These are phyloP conservation scores for Nemania sp. DNA, from an alignment of 2,329 filamentous ascomycete species.

Conservation along the genomic window DNA sequence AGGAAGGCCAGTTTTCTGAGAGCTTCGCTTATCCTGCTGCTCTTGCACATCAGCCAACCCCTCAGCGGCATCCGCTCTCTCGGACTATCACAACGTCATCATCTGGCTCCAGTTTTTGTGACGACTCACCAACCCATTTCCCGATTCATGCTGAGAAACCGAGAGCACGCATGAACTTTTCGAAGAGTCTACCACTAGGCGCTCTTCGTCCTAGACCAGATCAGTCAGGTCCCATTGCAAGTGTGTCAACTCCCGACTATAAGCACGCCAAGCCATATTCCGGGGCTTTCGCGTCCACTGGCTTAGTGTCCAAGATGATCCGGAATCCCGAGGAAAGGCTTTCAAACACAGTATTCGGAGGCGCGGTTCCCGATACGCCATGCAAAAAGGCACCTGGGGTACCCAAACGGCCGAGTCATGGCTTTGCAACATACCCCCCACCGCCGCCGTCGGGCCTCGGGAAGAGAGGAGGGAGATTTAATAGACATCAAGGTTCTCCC, in stretches of 20 bases:
- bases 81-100: conserved; percentile 88
- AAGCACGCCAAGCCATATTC: conserved; percentile 81
- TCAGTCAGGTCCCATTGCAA: conserved; percentile 36
- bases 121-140: conserved; percentile 74
- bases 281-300: conserved; percentile 92
- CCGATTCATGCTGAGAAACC: conserved; percentile 67
- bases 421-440: conserved; percentile 75
- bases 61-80: conserved; percentile 83
- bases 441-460: conserved; percentile 64
- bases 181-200: conserved; percentile 75
- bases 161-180: conserved; percentile 68
- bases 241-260: conserved; percentile 81
- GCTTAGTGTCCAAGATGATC: conserved; percentile 94
- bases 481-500: conserved; percentile 80
- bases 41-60: conserved; percentile 60
- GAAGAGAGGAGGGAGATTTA: conserved; percentile 71
- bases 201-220: conserved; percentile 47
- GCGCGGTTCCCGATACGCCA: conserved; percentile 88
- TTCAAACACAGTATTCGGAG: conserved; percentile 64
- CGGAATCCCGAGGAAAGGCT: conserved; percentile 78
- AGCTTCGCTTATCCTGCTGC: conserved; percentile 61
- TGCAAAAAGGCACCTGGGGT: conserved; percentile 77
- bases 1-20: conserved; percentile 74
- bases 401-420: conserved; percentile 63
- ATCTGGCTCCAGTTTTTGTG: conserved; percentile 80